A percentile compares a stretch with the other conserved stretches of the same genome.
phyloP scores from a whole-genome alignment of 352 stramenopile genomes.

The Pythium phragmiticola region DNA sequence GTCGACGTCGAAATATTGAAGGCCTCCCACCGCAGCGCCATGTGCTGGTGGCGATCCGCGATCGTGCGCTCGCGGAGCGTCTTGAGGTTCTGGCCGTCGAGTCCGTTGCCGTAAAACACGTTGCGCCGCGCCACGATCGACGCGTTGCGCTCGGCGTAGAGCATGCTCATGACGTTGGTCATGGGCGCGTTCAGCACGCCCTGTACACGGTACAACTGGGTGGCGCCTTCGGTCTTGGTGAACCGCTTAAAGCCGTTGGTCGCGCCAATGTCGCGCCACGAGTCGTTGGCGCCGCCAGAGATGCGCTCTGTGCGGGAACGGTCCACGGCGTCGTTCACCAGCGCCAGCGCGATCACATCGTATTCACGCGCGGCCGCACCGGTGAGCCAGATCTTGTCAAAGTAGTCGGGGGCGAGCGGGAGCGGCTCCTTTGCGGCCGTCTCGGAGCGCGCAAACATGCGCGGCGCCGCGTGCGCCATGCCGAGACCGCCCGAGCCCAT shows the following conservation, averaged over 20 bases:
- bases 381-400: conserved; percentile 41
- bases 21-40: conserved; percentile 73
- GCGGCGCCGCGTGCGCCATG: conserved; percentile 27
- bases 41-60: conserved; percentile 53
- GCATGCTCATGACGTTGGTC: conserved; percentile 58
- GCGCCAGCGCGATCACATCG: conserved; percentile 31
- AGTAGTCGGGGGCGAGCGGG: conserved; percentile 52
- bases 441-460: conserved; percentile 34
- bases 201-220: conserved; percentile 57
- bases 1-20: conserved; percentile 52
- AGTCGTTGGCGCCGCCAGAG: conserved; percentile 41
- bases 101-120: conserved; percentile 52
- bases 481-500: conserved; percentile 18
- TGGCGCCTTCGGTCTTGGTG: conserved; percentile 44
- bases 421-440: conserved; percentile 23
- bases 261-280: conserved; percentile 58
- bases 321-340: conserved; percentile 50
- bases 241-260: conserved; percentile 53
- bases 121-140: conserved; percentile 45
- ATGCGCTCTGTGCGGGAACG: conserved; percentile 39
- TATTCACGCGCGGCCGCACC: conserved; percentile 38
- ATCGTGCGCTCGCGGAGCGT: conserved; percentile 48
- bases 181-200: conserved; percentile 51
- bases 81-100: conserved; percentile 61
- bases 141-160: conserved; percentile 51